A percentile compares a stretch with the other conserved stretches of the same genome.
Conservation (phyloP, 192 early-diverging fungal genomes). For the Gaertneriomyces semiglobifer region DNA sequence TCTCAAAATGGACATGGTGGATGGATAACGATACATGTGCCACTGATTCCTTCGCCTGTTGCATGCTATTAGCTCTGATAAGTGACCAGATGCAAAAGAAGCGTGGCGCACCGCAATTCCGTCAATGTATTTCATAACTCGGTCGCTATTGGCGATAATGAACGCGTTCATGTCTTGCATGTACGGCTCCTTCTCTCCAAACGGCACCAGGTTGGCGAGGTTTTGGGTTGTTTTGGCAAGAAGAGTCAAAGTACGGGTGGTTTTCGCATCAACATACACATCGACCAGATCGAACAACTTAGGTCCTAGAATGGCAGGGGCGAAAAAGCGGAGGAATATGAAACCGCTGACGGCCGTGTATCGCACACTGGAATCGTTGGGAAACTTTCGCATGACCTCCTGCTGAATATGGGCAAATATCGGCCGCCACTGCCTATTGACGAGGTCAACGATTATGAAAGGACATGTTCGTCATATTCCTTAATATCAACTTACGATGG, state of each 20-base stretch:
- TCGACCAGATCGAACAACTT: slow-evolving; percentile 30
- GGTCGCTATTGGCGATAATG: slow-evolving; percentile 19
- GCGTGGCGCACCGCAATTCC: slow-evolving; percentile 26
- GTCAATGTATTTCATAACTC: slow-evolving; percentile 25
- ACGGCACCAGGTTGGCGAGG: slow-evolving; percentile 40
- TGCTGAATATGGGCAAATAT: slow-evolving; percentile 19
- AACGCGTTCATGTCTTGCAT: slow-evolving; percentile 35
- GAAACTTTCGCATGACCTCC: slow-evolving; percentile 20
- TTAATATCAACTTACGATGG: slow-evolving; percentile 14
- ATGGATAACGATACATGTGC: not conserved
- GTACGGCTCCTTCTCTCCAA: slow-evolving; percentile 39
- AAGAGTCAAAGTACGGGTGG: slow-evolving; percentile 35
- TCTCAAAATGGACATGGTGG: slow-evolving; percentile 28
- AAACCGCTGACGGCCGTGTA: slow-evolving; percentile 48
- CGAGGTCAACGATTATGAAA: not conserved
- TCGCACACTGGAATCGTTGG: slow-evolving; percentile 16
- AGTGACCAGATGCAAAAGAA: not conserved
- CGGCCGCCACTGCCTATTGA: slow-evolving; percentile 15
- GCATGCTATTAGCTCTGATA: not conserved
- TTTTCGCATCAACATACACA: slow-evolving; percentile 32
- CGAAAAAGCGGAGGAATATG: slow-evolving; percentile 53
- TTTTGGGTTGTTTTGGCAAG: slow-evolving; percentile 47
- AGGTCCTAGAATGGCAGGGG: slow-evolving; percentile 43
- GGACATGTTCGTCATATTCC: not conserved
- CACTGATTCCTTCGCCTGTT: slow-evolving; percentile 21